A percentile compares a stretch with the other conserved stretches of the same genome.
These are phyloP conservation scores for Colletotrichum sp. DNA, from an alignment of 2,329 filamentous ascomycete genomes.

Conservation along the genomic window DNA sequence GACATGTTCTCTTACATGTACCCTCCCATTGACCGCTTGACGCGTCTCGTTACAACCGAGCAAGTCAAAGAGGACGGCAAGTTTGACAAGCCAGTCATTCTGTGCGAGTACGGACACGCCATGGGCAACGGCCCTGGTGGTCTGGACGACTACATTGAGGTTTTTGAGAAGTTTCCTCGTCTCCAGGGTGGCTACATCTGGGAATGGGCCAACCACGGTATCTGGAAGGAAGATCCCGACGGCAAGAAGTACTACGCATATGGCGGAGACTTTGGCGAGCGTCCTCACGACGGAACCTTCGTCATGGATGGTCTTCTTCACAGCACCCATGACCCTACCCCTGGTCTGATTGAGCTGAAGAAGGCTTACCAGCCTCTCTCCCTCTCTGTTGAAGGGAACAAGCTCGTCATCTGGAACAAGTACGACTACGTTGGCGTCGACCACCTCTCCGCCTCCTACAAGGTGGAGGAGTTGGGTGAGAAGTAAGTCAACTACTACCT, in stretches of 20 bases:
- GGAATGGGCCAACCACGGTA: constrained; percentile 70
- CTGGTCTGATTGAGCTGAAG: constrained; percentile 61
- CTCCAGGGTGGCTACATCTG: constrained; percentile 73
- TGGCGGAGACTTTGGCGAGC: constrained; percentile 67
- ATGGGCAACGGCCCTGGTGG: constrained; percentile 80
- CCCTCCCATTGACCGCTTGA: constrained; percentile 55
- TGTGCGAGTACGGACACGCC: constrained; percentile 65
- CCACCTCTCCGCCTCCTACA: constrained; percentile 47
- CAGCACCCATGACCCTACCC: constrained; percentile 60
- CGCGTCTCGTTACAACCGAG: constrained; percentile 47
- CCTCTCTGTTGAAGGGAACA: constrained; percentile 38
- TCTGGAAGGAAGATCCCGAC: constrained; percentile 50
- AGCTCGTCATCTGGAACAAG: constrained; percentile 43
- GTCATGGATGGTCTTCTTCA: constrained; percentile 66
- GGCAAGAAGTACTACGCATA: constrained; percentile 60
- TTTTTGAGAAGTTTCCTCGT: constrained; percentile 64
- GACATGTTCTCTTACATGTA: constrained; percentile 77
- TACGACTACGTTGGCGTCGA: constrained; percentile 53
- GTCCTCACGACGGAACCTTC: constrained; percentile 65
- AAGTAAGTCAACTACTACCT: constrained; percentile 36
- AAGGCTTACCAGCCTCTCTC: constrained; percentile 62
- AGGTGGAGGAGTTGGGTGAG: constrained; percentile 45
- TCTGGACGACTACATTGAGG: constrained; percentile 70
- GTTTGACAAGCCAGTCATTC: constrained; percentile 63
- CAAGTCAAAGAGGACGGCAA: constrained; percentile 46